Conservation (phyloP, 495 filamentous ascomycete species). For the Cladorrhinum samala region DNA sequence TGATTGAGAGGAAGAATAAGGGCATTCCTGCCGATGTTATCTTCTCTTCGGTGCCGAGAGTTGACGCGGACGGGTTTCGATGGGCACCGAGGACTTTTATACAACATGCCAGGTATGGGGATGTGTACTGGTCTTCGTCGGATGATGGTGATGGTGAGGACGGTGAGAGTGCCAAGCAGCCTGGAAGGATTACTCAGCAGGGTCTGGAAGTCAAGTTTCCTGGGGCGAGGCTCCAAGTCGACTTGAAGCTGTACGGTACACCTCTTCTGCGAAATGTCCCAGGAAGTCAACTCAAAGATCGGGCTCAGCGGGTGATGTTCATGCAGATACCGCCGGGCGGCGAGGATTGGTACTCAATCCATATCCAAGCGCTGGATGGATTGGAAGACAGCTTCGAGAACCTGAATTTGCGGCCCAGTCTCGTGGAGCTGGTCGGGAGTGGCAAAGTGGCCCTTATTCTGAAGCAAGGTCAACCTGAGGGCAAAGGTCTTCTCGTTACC, state of each 20-base stretch:
- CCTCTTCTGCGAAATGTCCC: neutral
- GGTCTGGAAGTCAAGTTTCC: neutral
- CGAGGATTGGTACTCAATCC: neutral
- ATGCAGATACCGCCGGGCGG: neutral
- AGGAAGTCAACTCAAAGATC: neutral
- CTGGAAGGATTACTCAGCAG: neutral
- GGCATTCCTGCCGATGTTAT: constrained; percentile 15
- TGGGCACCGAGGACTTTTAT: constrained; percentile 17
- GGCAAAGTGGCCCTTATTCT: neutral
- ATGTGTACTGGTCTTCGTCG: neutral
- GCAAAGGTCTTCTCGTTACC: neutral
- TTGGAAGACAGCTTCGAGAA: neutral
- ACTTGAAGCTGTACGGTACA: neutral
- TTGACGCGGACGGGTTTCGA: constrained; percentile 7
- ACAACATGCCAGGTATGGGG: neutral
- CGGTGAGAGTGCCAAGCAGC: no score
- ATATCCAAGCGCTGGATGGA: neutral
- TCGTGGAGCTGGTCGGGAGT: neutral
- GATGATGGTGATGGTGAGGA: neutral
- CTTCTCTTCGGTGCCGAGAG: constrained; percentile 7
- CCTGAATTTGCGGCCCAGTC: neutral
- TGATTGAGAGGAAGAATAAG: neutral
- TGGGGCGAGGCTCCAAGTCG: neutral
- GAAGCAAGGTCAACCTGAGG: neutral
- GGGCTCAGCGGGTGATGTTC: neutral